These are phyloP conservation scores for Macadamia tetraphylla DNA, from an alignment of 164 flowering plant genomes.

Conservation along the genomic window DNA sequence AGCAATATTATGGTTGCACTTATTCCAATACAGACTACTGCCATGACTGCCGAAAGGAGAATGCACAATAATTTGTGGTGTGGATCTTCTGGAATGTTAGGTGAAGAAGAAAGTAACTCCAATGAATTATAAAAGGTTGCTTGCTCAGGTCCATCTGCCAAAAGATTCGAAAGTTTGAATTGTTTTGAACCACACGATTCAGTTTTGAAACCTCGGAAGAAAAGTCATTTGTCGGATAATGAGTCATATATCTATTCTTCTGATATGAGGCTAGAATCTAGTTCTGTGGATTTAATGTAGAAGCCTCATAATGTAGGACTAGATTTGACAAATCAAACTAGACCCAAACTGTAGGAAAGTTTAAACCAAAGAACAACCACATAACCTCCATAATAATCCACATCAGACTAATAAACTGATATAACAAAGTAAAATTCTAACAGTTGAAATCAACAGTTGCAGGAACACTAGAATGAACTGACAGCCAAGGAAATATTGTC, in stretches of 20 bases:
- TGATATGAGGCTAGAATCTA: slow-evolving; percentile 11
- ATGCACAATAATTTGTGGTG: slow-evolving; percentile 91
- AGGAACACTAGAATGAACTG: no score
- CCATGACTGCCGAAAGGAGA: slow-evolving; percentile 99
- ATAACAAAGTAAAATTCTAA: no score
- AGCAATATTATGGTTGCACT: slow-evolving; percentile 65
- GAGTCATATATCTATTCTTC: slow-evolving; percentile 5
- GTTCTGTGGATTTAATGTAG: slow-evolving; percentile 21
- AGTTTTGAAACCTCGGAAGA: slow-evolving; percentile 29
- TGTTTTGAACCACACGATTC: slow-evolving; percentile 12
- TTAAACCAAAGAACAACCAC: no score
- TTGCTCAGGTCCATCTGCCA: slow-evolving; percentile 19
- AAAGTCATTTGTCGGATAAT: slow-evolving; percentile 23
- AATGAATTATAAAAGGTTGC: slow-evolving; percentile 11
- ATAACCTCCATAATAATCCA: no score
- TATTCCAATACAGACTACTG: slow-evolving; percentile 97
- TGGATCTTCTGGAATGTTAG: slow-evolving; percentile 42
- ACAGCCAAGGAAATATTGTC: no score
- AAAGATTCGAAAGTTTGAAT: slow-evolving; percentile 19
- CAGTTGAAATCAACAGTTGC: no score
- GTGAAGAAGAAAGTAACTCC: slow-evolving; percentile 31
- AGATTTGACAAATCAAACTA: no score
- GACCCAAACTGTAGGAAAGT: no score
- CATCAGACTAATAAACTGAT: no score
- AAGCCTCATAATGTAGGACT: slow-evolving; percentile 10